Evolutionary conservation across 176 grass and related monocot genomes (phyloP).

Genomic region (Oryza coarctata): DNA sequence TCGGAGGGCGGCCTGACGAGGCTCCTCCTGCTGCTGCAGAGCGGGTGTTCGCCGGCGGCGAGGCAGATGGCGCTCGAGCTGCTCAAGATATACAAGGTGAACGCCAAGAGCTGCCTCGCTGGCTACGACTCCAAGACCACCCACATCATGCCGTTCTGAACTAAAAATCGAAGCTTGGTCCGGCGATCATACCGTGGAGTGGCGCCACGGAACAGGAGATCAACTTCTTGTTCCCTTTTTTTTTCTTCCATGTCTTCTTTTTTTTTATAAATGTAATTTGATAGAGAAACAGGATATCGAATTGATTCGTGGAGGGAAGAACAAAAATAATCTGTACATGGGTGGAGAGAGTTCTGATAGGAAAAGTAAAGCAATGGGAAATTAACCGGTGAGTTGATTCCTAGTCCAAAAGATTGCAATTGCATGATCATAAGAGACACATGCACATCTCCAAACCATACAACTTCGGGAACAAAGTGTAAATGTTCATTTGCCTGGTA

Average conservation of each 20-base stretch:
- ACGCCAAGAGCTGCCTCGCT: slow-evolving; percentile 82
- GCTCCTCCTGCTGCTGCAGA: slow-evolving; percentile 84
- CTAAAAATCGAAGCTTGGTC: slow-evolving; percentile 7
- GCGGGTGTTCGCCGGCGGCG: slow-evolving; percentile 67
- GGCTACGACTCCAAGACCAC: slow-evolving; percentile 92
- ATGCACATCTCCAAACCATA: not conserved
- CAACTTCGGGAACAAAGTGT: not conserved
- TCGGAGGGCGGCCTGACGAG: slow-evolving; percentile 62
- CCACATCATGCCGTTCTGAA: slow-evolving; percentile 93
- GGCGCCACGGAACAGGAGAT: slow-evolving; percentile 11
- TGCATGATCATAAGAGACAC: not conserved
- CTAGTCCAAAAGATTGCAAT: not conserved
- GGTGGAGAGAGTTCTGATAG: slow-evolving; percentile 37
- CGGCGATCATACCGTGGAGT: not conserved
- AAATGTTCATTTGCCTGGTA: not conserved
- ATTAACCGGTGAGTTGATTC: slow-evolving; percentile 17
- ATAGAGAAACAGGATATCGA: slow-evolving; percentile 29
- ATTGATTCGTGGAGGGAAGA: slow-evolving; percentile 24
- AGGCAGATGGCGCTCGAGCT: slow-evolving; percentile 82
- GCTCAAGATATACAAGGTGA: slow-evolving; percentile 80
- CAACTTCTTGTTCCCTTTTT: slow-evolving; percentile 4
- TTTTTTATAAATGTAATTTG: slow-evolving; percentile 34
- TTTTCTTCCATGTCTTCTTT: not conserved
- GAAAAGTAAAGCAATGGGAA: slow-evolving; percentile 2
- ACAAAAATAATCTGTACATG: slow-evolving; percentile 38